A percentile compares a stretch with the other conserved stretches of the same genome.
phyloP scores from a whole-genome alignment of 129 eudicot genomes.

The Arctium lappa region DNA sequence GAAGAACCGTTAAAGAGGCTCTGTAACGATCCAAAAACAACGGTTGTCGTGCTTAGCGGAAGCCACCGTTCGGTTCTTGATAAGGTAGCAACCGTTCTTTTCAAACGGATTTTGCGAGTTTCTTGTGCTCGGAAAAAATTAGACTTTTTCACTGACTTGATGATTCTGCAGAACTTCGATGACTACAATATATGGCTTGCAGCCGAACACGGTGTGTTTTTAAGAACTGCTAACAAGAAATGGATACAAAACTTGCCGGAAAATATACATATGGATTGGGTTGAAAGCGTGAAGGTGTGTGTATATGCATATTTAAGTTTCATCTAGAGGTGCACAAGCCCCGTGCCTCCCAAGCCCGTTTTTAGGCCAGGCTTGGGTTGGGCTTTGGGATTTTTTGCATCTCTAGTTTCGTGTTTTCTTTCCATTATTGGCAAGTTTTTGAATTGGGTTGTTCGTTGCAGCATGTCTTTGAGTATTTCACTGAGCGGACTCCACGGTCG shows the following conservation, averaged over 20 bases:
- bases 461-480: slow-evolving; percentile 87
- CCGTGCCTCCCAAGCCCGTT: not conserved
- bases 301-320: not conserved
- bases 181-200: slow-evolving; percentile 85
- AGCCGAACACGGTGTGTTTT: slow-evolving; percentile 91
- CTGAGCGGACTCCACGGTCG: slow-evolving; percentile 87
- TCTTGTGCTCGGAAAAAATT: not conserved
- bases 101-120: not conserved
- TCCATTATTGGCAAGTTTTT: not conserved
- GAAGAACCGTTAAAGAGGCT: slow-evolving; percentile 54
- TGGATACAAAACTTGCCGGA: slow-evolving; percentile 90
- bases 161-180: slow-evolving; percentile 64
- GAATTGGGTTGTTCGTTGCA: slow-evolving; percentile 29
- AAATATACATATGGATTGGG: slow-evolving; percentile 75
- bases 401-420: not conserved
- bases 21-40: slow-evolving; percentile 73
- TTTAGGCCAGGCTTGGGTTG: not conserved
- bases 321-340: no score
- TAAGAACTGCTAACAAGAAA: slow-evolving; percentile 56
- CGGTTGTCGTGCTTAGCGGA: slow-evolving; percentile 70
- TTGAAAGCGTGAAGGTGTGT: slow-evolving; percentile 72
- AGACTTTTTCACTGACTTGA: slow-evolving; percentile 21
- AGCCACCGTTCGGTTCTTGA: slow-evolving; percentile 69
- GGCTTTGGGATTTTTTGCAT: not conserved
- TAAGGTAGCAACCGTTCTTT: slow-evolving; percentile 31